These are phyloP conservation scores for Candida mesenterica DNA, from an alignment of 1,139 yeast genomes.

Conservation along the genomic window DNA sequence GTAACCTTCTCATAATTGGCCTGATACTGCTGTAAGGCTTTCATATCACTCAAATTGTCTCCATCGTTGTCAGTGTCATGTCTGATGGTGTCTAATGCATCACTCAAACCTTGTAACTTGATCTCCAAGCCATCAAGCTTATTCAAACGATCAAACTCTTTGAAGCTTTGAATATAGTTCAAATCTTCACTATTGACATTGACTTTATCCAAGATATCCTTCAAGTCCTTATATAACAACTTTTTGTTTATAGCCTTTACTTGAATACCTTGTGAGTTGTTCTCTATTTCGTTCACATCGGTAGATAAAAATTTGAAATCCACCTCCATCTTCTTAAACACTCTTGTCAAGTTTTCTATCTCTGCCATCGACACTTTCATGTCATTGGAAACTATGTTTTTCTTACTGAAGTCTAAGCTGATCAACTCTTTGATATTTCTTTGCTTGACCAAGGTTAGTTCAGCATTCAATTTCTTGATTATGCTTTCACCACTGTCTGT, in stretches of 20 bases:
- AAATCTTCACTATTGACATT: constrained; percentile 61
- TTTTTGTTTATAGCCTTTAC: constrained; percentile 82
- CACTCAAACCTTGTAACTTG: constrained; percentile 57
- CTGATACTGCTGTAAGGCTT: constrained; percentile 70
- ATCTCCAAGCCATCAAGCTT: constrained; percentile 53
- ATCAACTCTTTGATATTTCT: constrained; percentile 39
- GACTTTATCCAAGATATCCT: constrained; percentile 65
- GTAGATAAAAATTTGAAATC: constrained; percentile 49
- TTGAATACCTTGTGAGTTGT: constrained; percentile 79
- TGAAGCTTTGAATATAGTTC: constrained; percentile 43
- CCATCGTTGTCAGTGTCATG: constrained; percentile 38
- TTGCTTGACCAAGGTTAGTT: constrained; percentile 35
- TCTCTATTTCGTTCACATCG: constrained; percentile 70
- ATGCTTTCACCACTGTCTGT: constrained; percentile 60
- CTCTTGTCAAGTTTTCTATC: constrained; percentile 60
- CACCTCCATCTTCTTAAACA: constrained; percentile 45
- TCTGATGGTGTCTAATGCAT: constrained; percentile 61
- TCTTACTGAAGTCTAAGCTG: constrained; percentile 40
- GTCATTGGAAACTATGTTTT: constrained; percentile 34
- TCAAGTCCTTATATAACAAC: constrained; percentile 64
- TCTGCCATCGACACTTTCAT: constrained; percentile 50
- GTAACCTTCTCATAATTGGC: constrained; percentile 60
- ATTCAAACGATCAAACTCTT: constrained; percentile 48
- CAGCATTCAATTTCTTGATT: constrained; percentile 51
- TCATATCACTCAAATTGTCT: constrained; percentile 63